Percentiles rank a stretch among this genome's conserved stretches.
Conservation (phyloP, 495 filamentous ascomycete species). For the Hyaloscypha finlandica region DNA sequence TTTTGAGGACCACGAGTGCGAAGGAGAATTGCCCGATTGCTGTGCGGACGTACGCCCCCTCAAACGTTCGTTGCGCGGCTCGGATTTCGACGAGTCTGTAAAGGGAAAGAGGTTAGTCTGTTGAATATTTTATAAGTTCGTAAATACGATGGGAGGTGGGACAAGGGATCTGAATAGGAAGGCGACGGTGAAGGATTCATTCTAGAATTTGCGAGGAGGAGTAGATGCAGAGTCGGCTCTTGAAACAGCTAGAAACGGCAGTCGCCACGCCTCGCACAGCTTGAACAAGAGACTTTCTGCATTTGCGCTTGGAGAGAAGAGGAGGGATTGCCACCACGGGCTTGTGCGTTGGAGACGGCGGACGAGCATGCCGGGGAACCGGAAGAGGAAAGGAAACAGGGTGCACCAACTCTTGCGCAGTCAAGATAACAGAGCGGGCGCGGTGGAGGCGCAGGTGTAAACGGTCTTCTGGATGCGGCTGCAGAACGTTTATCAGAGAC, state of each 20-base stretch:
- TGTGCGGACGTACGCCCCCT: constrained; percentile 95
- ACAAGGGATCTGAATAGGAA: neutral
- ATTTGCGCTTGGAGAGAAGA: neutral
- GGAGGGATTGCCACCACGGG: neutral
- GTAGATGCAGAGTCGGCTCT: neutral
- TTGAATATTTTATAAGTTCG: neutral
- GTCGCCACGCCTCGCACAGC: neutral
- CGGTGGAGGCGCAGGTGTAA: constrained; percentile 75
- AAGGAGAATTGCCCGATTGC: constrained; percentile 94
- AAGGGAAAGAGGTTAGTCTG: neutral
- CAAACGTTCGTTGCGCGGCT: constrained; percentile 92
- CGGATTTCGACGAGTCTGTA: constrained; percentile 82
- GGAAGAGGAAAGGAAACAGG: neutral
- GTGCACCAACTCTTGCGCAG: constrained; percentile 63
- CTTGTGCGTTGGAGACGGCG: neutral
- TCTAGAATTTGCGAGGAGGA: neutral
- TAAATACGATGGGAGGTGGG: neutral
- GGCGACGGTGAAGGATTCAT: neutral
- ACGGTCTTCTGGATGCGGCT: constrained; percentile 55
- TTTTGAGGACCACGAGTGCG: constrained; percentile 89
- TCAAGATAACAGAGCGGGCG: constrained; percentile 80
- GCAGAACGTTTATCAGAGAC: constrained; percentile 26
- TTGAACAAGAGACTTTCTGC: neutral
- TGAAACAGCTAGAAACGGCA: neutral
- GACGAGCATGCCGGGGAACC: constrained; percentile 1